Conservation (phyloP, 1,139 yeast species). For the Kodamaea derodonti region DNA sequence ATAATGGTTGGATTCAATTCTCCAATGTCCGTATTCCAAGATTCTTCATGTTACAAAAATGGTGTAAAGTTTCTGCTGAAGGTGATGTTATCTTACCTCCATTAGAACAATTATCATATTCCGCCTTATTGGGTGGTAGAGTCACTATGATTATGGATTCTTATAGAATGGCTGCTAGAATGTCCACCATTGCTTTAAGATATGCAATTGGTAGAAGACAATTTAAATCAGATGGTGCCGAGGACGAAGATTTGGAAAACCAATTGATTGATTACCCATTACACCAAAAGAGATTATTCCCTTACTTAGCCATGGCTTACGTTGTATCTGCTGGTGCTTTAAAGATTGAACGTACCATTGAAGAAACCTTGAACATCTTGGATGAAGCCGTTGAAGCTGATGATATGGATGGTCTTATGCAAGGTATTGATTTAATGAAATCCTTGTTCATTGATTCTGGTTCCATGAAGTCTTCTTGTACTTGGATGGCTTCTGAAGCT, state of each 20-base stretch:
- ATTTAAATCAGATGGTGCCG: constrained; percentile 30
- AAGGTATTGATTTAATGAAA: constrained; percentile 39
- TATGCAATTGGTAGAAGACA: constrained; percentile 47
- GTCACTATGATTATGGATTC: constrained; percentile 45
- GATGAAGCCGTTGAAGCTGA: constrained; percentile 34
- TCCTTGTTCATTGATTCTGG: constrained; percentile 46
- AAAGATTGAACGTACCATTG: constrained; percentile 32
- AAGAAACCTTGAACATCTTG: constrained; percentile 25
- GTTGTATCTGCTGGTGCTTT: constrained; percentile 40
- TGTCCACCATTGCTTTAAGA: constrained; percentile 42
- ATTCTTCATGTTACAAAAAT: constrained; percentile 46
- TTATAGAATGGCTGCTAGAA: constrained; percentile 39
- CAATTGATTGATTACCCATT: constrained; percentile 46
- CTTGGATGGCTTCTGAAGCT: constrained; percentile 46
- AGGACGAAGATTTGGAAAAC: constrained; percentile 17
- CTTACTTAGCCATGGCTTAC: constrained; percentile 42
- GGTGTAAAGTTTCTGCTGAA: constrained; percentile 38
- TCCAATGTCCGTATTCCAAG: constrained; percentile 44
- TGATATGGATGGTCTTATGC: constrained; percentile 33
- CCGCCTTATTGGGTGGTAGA: constrained; percentile 45
- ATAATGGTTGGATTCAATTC: constrained; percentile 50
- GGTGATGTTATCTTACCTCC: constrained; percentile 45
- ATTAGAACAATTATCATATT: constrained; percentile 45
- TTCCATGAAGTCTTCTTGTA: constrained; percentile 44
- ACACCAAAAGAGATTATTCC: constrained; percentile 45